Base-by-base conservation (phyloP, 495 filamentous ascomycete species). In the Penicillium paxilli region DNA sequence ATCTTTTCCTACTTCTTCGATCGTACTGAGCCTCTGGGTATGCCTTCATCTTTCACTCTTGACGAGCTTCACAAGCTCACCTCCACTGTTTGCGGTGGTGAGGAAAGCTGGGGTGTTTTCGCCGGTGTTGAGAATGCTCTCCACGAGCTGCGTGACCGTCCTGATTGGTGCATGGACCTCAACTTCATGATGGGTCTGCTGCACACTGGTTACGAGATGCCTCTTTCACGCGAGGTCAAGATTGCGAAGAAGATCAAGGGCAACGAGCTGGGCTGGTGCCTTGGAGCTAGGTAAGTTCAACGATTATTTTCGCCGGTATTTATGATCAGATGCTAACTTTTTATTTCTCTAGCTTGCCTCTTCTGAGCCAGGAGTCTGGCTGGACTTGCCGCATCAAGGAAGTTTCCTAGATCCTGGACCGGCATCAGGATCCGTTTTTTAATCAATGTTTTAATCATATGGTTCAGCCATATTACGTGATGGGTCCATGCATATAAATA, bases 181-280 rank as follows among this genome's bases (percentile, higher is more conserved):
- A 98, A 87, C 71, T 98, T 97, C 69, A 96, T 96, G 91, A 67
- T 96, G 54, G 88, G 87, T 20, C 76, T 98, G 47, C 74, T 97
- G 54, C 92, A 97, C 70, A 97, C 92, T 1, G 94, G 94, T 17
- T 98, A 98, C 69, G 94, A 96, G 59, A 98, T 98, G 92, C 92
- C 92, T 5, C 81, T 98, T 63, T 90, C 94, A 52, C 83, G 94
- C 19, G 93, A 98, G 74, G 92, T 98, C 49, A 90, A 88, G 79
- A 95, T 96, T 60, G 94, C 94, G 24, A 98, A 98, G 88, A 93
- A 96, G 82, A 94, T 98, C 61, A 93, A 93, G 79, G 86, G 85
- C 28, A 96, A 96, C 70, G 95, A 98, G 79, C 74, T 98, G 52
- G 94, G 94, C 44, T 98, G 94, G 94, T 97, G 92, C 75, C 77